Evolutionary conservation across 2,329 filamentous ascomycete species (phyloP).

Genomic region (Metarhizium humberi): DNA sequence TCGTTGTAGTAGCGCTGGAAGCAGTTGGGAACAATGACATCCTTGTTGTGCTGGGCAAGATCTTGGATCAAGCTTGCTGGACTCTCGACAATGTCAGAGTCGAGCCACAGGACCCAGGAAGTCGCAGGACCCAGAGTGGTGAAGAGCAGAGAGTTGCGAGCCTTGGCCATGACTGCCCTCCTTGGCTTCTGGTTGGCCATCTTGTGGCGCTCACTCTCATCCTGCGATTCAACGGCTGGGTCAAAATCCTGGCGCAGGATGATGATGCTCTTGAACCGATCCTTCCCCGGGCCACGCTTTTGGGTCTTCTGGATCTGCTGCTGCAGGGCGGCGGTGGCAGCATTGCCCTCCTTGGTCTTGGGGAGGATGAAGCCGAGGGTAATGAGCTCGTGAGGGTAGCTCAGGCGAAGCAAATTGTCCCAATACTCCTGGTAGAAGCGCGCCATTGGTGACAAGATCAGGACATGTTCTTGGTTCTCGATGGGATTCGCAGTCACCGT

Average conservation of each 20-base stretch:
- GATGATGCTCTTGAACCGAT: slow-evolving; percentile 85
- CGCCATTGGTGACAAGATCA: slow-evolving; percentile 87
- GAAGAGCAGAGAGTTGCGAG: slow-evolving; percentile 89
- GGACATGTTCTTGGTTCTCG: slow-evolving; percentile 71
- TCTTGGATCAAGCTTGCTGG: slow-evolving; percentile 83
- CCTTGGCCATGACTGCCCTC: slow-evolving; percentile 83
- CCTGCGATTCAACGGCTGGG: slow-evolving; percentile 67
- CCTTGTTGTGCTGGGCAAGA: slow-evolving; percentile 75
- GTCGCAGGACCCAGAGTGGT: slow-evolving; percentile 85
- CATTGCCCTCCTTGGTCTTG: slow-evolving; percentile 85
- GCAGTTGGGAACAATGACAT: slow-evolving; percentile 92
- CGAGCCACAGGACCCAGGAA: slow-evolving; percentile 95
- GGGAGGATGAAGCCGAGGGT: slow-evolving; percentile 94
- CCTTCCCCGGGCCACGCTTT: slow-evolving; percentile 60
- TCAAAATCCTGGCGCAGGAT: slow-evolving; percentile 96
- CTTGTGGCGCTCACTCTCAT: slow-evolving; percentile 84
- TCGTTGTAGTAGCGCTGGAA: slow-evolving; percentile 75
- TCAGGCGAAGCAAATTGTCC: slow-evolving; percentile 78
- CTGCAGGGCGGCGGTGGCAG: slow-evolving; percentile 74
- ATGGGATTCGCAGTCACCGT: slow-evolving; percentile 71
- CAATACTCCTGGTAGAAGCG: slow-evolving; percentile 93
- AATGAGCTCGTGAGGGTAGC: slow-evolving; percentile 89
- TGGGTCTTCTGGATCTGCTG: slow-evolving; percentile 80
- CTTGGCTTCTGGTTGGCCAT: slow-evolving; percentile 81
- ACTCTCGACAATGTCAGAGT: slow-evolving; percentile 85